A percentile compares a stretch with the other conserved stretches of the same genome.
Conservation (phyloP, 768 basidiomycete genomes). For the Suillus brevipes region DNA sequence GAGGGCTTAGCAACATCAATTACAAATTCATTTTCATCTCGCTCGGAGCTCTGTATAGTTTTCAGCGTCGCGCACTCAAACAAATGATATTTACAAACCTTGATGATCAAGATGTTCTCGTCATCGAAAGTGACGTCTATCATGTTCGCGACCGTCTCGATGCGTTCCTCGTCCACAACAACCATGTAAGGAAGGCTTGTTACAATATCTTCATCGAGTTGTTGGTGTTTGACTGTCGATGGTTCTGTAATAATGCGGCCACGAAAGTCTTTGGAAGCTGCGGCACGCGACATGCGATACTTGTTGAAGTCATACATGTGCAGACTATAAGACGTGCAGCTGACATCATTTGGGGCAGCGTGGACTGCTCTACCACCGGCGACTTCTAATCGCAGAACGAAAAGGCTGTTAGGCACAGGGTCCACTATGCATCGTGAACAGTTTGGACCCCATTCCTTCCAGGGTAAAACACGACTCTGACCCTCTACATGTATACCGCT, state of each 20-base stretch:
- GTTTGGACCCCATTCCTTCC: constrained; percentile 1
- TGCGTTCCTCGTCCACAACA: neutral
- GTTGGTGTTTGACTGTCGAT: neutral
- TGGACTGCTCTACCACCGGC: neutral
- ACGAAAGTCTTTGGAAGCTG: constrained; percentile 1
- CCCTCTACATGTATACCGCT: neutral
- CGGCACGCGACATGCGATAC: constrained; percentile 1
- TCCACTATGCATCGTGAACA: neutral
- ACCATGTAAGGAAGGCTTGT: constrained; percentile 2
- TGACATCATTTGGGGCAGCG: neutral
- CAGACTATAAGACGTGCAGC: neutral
- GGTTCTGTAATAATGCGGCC: neutral
- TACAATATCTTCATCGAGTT: neutral
- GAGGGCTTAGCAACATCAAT: neutral
- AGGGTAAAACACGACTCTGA: neutral
- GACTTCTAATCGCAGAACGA: neutral
- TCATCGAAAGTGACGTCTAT: constrained; percentile 4
- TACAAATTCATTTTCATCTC: constrained; percentile 1
- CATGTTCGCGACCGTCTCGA: neutral
- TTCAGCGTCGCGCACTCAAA: neutral
- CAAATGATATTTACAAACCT: neutral
- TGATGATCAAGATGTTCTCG: neutral
- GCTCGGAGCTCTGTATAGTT: neutral
- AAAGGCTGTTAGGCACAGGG: neutral
- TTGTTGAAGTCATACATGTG: neutral